Conservation (phyloP, 2,329 filamentous ascomycete genomes). For the Zasmidium angulare region DNA sequence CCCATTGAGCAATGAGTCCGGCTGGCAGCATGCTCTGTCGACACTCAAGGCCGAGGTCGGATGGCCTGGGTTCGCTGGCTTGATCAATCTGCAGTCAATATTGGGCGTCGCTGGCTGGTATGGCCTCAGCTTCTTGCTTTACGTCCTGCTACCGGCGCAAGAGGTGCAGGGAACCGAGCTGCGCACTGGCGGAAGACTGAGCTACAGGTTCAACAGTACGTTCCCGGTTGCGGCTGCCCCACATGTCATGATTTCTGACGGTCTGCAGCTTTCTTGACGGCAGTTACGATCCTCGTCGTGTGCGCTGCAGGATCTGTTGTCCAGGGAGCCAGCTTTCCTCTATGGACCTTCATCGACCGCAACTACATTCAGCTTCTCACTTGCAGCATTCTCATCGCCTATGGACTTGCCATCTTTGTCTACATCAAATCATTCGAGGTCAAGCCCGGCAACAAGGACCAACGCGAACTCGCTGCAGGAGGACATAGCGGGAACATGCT, state of each 20-base stretch:
- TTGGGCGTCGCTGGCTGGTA: constrained; percentile 77
- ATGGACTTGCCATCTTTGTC: constrained; percentile 70
- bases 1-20: constrained; percentile 28
- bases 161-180: constrained; percentile 71
- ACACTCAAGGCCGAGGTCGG: constrained; percentile 76
- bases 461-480: constrained; percentile 77
- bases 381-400: constrained; percentile 75
- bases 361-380: constrained; percentile 87
- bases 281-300: constrained; percentile 68
- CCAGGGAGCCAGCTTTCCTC: constrained; percentile 76
- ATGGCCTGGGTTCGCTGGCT: constrained; percentile 74
- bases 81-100: constrained; percentile 69
- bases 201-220: constrained; percentile 70
- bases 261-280: constrained; percentile 68
- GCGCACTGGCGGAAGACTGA: constrained; percentile 68
- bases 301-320: constrained; percentile 71
- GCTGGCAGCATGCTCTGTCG: constrained; percentile 54
- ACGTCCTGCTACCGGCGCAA: constrained; percentile 72
- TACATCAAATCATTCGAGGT: constrained; percentile 83
- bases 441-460: constrained; percentile 68
- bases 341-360: constrained; percentile 92
- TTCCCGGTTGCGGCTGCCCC: background rate
- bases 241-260: constrained; percentile 9
- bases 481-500: constrained; percentile 80
- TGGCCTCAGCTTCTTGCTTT: constrained; percentile 69